Evolutionary conservation across 441 rosid species (phyloP).

Genomic region (Melastoma candidum): DNA sequence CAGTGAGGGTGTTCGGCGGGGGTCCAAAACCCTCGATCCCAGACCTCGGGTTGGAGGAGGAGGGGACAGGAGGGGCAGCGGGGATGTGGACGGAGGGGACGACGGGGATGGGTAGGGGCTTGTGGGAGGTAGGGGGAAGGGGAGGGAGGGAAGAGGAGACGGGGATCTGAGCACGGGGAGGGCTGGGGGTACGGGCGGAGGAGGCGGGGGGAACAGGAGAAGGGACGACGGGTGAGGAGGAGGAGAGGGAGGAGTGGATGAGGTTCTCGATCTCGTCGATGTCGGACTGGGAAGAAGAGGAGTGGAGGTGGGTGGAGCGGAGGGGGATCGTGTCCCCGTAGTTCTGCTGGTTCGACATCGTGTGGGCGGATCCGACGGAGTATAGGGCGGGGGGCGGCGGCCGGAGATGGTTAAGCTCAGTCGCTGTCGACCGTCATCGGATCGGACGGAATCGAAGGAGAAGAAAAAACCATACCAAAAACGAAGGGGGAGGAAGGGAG

Average conservation of each 20-base stretch:
- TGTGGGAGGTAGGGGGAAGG: slow-evolving; percentile 1
- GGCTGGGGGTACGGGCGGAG: slow-evolving; percentile 53
- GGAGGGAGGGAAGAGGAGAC: slow-evolving; percentile 40
- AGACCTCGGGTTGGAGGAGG: slow-evolving; percentile 14
- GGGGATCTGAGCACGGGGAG: slow-evolving; percentile 48
- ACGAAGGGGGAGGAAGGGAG: too few species aligned
- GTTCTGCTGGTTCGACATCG: neutral
- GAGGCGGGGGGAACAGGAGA: too few species aligned
- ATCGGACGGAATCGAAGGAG: too few species aligned
- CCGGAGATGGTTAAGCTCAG: too few species aligned
- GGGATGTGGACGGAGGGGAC: slow-evolving; percentile 3
- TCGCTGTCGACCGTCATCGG: too few species aligned
- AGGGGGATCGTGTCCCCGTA: slow-evolving; percentile 71
- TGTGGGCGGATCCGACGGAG: too few species aligned
- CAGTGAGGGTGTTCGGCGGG: slow-evolving; percentile 73
- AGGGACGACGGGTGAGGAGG: slow-evolving; percentile 53
- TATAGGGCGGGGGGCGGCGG: too few species aligned
- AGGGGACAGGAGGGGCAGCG: slow-evolving; percentile 32
- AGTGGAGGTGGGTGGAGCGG: slow-evolving; percentile 13
- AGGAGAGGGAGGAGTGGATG: slow-evolving; percentile 56
- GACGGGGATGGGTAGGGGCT: slow-evolving; percentile 29
- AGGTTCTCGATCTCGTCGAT: slow-evolving; percentile 94
- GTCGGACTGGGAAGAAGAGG: slow-evolving; percentile 76
- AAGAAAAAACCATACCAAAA: too few species aligned
- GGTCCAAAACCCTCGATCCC: slow-evolving; percentile 53